phyloP scores from a whole-genome alignment of 305 asterid genomes.

The Fraxinus angustifolia region DNA sequence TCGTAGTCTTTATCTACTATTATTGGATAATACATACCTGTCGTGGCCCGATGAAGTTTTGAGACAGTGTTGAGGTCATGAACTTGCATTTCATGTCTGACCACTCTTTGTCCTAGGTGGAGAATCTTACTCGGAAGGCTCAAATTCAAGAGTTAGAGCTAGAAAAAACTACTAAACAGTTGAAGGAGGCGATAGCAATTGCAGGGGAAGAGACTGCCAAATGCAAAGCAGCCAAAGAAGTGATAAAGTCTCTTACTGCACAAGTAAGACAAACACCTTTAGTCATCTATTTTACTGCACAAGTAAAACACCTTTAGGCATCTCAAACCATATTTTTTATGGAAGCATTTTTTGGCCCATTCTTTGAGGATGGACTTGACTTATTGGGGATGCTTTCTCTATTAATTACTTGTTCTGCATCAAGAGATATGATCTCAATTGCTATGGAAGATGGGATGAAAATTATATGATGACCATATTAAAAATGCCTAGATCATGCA shows the following conservation, averaged over 20 bases:
- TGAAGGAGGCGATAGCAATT: conserved; percentile 76
- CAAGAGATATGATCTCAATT: conserved; percentile 8
- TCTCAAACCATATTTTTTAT: conserved; percentile 3
- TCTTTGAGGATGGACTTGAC: neutral
- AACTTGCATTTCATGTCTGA: conserved; percentile 20
- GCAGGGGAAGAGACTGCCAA: conserved; percentile 84
- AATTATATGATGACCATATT: conserved; percentile 6
- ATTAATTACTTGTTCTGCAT: neutral
- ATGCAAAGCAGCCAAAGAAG: conserved; percentile 91
- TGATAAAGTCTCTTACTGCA: conserved; percentile 81
- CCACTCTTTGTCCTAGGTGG: conserved; percentile 50
- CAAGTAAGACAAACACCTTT: conserved; percentile 25
- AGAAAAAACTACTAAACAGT: conserved; percentile 70
- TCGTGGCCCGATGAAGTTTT: conserved; percentile 1
- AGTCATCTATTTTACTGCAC: conserved; percentile 48
- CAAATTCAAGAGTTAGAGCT: conserved; percentile 75
- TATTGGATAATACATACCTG: conserved; percentile 13
- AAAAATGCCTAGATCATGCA: neutral
- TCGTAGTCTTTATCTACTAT: conserved; percentile 8
- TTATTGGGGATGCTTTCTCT: conserved; percentile 3
- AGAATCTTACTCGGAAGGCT: conserved; percentile 64
- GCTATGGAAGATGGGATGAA: conserved; percentile 2
- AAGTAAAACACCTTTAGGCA: conserved; percentile 18
- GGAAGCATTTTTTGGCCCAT: neutral
- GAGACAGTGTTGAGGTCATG: conserved; percentile 17